Evolutionary conservation across 371 early-diverging fungal species (phyloP).

Genomic region (Massospora cicadina): DNA sequence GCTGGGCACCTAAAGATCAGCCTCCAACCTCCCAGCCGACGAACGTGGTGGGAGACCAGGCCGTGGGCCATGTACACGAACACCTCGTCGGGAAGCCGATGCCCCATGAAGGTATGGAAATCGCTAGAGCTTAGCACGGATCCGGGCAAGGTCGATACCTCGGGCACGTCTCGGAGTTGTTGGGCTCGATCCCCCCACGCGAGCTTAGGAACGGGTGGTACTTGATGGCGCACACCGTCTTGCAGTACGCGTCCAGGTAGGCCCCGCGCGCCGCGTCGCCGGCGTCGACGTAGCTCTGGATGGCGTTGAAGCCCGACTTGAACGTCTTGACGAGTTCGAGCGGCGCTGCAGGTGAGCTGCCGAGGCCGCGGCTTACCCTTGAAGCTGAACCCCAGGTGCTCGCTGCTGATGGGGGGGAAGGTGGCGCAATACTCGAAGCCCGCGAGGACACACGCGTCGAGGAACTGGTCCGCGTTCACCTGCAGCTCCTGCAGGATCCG

Average conservation of each 20-base stretch:
- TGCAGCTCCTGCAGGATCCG: conserved; percentile 38
- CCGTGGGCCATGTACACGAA: conserved; percentile 57
- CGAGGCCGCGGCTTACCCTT: conserved; percentile 20
- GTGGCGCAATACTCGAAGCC: conserved; percentile 58
- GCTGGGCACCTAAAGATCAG: conserved; percentile 26
- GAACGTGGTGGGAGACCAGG: conserved; percentile 41
- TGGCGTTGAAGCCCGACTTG: conserved; percentile 52
- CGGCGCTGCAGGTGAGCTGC: conserved; percentile 10
- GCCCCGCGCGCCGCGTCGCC: conserved; percentile 25
- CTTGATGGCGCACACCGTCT: conserved; percentile 48
- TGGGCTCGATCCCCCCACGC: conserved; percentile 48
- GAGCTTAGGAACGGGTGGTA: conserved; percentile 50
- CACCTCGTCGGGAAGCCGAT: conserved; percentile 50
- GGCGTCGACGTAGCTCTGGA: conserved; percentile 42
- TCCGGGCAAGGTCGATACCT: conserved; percentile 1
- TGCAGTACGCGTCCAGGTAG: conserved; percentile 53
- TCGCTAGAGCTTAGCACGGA: conserved; percentile 26
- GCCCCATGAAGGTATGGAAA: conserved; percentile 68
- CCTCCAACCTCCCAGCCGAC: not conserved
- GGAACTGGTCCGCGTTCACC: conserved; percentile 49
- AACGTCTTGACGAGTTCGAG: conserved; percentile 48
- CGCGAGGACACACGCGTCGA: conserved; percentile 65
- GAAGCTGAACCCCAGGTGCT: conserved; percentile 34
- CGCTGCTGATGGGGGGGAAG: conserved; percentile 44
- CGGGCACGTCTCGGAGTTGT: conserved; percentile 43